Percentiles rank a stretch among this genome's conserved stretches.
phyloP scores from a whole-genome alignment of 2,329 filamentous ascomycete species.

The Colletotrichum orchidophilum region DNA sequence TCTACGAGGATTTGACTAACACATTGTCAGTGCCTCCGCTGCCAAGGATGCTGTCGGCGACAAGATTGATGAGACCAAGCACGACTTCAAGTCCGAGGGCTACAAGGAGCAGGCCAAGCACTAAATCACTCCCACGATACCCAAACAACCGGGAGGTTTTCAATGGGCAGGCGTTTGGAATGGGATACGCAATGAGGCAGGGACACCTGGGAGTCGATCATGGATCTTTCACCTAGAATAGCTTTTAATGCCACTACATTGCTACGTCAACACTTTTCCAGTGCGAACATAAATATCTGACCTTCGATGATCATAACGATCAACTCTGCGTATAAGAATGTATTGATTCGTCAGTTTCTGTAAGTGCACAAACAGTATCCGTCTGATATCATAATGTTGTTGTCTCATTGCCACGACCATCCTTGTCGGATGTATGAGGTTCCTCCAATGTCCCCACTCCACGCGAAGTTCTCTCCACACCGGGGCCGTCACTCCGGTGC shows the following conservation, averaged over 20 bases:
- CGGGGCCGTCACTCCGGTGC: not conserved
- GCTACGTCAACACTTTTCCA: not conserved
- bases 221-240: conserved; percentile 18
- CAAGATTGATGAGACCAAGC: conserved; percentile 53
- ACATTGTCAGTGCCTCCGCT: conserved; percentile 49
- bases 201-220: conserved; percentile 4
- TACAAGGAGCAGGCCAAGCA: conserved; percentile 46
- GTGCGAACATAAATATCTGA: no score
- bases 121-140: conserved; percentile 33
- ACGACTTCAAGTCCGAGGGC: conserved; percentile 53
- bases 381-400: not conserved
- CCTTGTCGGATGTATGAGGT: not conserved
- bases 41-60: conserved; percentile 59
- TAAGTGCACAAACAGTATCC: no score
- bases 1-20: no score
- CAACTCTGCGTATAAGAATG: no score
- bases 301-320: no score
- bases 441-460: no score
- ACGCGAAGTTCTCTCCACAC: not conserved
- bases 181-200: conserved; percentile 24
- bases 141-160: conserved; percentile 26
- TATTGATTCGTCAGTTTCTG: no score
- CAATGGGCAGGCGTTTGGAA: conserved; percentile 29
- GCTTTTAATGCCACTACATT: conserved; percentile 33
- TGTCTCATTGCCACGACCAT: not conserved